Percentiles rank a stretch among this genome's conserved stretches.
These are phyloP conservation scores for Yamadazyma membranifaciens DNA, from an alignment of 1,139 yeast genomes.

Conservation along the genomic window DNA sequence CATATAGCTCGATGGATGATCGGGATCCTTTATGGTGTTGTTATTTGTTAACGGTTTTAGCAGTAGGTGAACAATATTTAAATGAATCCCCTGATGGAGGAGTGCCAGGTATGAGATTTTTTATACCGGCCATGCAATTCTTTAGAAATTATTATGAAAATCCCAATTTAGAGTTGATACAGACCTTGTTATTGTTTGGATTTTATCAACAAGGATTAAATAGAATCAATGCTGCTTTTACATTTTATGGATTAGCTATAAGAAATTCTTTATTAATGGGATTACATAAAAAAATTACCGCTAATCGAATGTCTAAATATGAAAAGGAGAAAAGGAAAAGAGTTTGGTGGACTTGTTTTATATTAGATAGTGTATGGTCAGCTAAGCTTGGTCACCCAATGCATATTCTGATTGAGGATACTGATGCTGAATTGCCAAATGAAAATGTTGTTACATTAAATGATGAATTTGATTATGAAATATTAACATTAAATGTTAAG, in stretches of 20 bases:
- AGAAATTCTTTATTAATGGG: slow-evolving; percentile 14
- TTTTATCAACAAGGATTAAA: slow-evolving; percentile 16
- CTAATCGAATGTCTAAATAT: slow-evolving; percentile 2
- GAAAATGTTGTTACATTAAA: slow-evolving; percentile 1
- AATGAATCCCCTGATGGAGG: slow-evolving; percentile 14
- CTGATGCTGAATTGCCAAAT: slow-evolving; percentile 11
- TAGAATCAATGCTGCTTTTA: slow-evolving; percentile 11
- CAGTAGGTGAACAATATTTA: slow-evolving; percentile 15
- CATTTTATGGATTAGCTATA: slow-evolving; percentile 14
- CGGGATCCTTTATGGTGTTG: slow-evolving; percentile 13
- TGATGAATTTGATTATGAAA: slow-evolving; percentile 10
- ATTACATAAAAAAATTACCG: slow-evolving; percentile 8
- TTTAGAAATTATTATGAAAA: slow-evolving; percentile 11
- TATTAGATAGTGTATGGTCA: slow-evolving; percentile 14
- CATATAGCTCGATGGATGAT: slow-evolving; percentile 10
- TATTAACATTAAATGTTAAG: slow-evolving; percentile 10
- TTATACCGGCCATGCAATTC: slow-evolving; percentile 13
- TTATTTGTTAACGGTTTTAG: slow-evolving; percentile 12
- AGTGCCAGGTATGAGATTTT: slow-evolving; percentile 16
- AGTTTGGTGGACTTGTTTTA: slow-evolving; percentile 16
- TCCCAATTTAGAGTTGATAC: slow-evolving; percentile 11
- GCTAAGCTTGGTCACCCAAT: slow-evolving; percentile 14
- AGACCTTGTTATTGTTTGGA: slow-evolving; percentile 12
- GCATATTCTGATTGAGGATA: slow-evolving; percentile 11
- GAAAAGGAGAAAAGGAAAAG: slow-evolving; percentile 12